A percentile compares a stretch with the other conserved stretches of the same genome.
Evolutionary conservation across 2,329 filamentous ascomycete species (phyloP).

Genomic region (Cordyceps cateniannulata): DNA sequence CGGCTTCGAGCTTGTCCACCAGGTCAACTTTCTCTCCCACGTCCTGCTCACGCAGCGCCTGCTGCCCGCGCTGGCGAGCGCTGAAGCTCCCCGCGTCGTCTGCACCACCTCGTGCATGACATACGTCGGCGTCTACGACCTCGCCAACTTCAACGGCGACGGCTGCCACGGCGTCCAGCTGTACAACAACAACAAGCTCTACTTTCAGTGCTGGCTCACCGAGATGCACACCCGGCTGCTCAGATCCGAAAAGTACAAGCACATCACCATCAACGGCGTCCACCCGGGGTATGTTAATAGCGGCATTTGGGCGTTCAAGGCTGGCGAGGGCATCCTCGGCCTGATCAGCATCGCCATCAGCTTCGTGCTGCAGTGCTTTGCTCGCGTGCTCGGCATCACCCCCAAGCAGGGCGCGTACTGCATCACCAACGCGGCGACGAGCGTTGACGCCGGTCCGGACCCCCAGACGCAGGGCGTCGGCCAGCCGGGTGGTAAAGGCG

Average conservation of each 20-base stretch:
- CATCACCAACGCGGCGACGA: conserved; percentile 12
- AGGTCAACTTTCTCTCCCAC: conserved; percentile 27
- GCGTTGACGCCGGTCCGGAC: conserved; percentile 5
- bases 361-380: conserved; percentile 7
- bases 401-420: conserved; percentile 13
- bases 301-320: conserved; percentile 22
- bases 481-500: conserved; percentile 4
- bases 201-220: conserved; percentile 26
- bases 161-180: conserved; percentile 12
- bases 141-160: conserved; percentile 21
- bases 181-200: conserved; percentile 28
- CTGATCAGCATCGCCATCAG: neutral
- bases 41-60: conserved; percentile 23
- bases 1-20: conserved; percentile 25
- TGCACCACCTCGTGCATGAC: conserved; percentile 26
- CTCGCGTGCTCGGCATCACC: conserved; percentile 1
- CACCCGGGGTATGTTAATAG: conserved; percentile 26
- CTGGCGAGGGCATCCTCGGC: conserved; percentile 9
- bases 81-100: conserved; percentile 21
- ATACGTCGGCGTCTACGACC: conserved; percentile 21
- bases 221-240: conserved; percentile 23
- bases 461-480: conserved; percentile 12
- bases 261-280: conserved; percentile 25
- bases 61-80: conserved; percentile 21
- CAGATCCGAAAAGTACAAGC: conserved; percentile 17